phyloP scores from a whole-genome alignment of 2,329 filamentous ascomycete species.

The Calonectria naviculata region DNA sequence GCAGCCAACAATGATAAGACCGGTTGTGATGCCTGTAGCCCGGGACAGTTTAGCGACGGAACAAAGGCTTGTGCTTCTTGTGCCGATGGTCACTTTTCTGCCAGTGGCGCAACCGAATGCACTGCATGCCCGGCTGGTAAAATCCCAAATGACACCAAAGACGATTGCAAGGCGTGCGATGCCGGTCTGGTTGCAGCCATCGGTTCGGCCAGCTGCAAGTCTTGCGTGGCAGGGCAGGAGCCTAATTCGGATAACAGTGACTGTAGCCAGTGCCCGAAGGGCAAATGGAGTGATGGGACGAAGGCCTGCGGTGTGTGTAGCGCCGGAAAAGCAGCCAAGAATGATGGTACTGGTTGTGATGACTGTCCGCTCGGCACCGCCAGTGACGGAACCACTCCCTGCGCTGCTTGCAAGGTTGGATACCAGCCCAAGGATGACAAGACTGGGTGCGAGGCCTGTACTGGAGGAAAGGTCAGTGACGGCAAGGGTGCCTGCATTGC shows the following conservation, averaged over 20 bases:
- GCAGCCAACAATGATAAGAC: not conserved
- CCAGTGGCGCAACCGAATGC: not conserved
- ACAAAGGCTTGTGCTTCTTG: not conserved
- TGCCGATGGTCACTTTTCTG: not conserved
- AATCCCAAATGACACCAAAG: not conserved
- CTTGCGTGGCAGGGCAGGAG: not conserved
- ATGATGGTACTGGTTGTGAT: not conserved
- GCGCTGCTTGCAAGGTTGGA: not conserved
- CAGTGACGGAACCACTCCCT: not conserved
- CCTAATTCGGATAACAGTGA: not conserved
- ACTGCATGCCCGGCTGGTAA: not conserved
- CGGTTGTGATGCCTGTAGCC: not conserved
- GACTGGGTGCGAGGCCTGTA: not conserved
- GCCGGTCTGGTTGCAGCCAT: not conserved
- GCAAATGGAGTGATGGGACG: not conserved
- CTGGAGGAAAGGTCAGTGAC: not conserved
- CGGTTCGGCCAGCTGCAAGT: not conserved
- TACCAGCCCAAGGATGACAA: not conserved
- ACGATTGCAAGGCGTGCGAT: not conserved
- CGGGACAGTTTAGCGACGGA: not conserved
- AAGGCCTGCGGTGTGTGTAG: not conserved
- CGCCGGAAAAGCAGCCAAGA: not conserved
- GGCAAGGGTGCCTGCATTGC: not conserved
- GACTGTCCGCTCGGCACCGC: not conserved
- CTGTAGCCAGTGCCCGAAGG: not conserved